Base-by-base conservation (phyloP, 129 eudicot species). In the Escallonia rubra region DNA sequence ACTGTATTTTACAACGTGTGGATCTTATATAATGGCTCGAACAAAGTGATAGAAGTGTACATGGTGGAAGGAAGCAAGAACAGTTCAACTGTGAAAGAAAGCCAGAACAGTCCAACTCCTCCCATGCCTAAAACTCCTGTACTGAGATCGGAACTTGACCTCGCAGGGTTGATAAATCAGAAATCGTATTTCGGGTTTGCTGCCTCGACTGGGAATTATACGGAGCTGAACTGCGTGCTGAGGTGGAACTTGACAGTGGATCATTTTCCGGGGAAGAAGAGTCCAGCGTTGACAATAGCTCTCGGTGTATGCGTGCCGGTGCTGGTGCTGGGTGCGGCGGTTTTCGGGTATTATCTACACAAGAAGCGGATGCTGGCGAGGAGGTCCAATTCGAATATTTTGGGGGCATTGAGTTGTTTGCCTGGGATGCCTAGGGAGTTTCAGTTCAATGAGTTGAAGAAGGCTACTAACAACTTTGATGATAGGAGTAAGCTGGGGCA, bases 361-460 rank as follows among this genome's bases (percentile, higher is more conserved):
- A 68, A 73, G 1, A 81, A 70, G 74, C 76, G 65, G 48, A 44
- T 70, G 41, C 12, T 34, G 69, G 45, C 49, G 72, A 45, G 57
- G 4, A 57, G 75, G 40, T 70, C 82, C 14, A 73, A 71, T 14
- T 75, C 86, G 14, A 82, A 81, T 23, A 75, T 88, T 7, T 54
- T 82, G 42, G 85, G 98, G 55, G 85, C 89, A 6, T 43, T 92
- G 11, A 74, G 80, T 44, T 83, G 91, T 47, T 53, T 92, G 59
- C 98, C 98, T 1, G 98, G 96, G 41, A 81, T 73, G 70, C 98
- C 96, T 0, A 78, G 80, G 64, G 98, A 88, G 78, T 92, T 83
- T 42, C 63, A 44, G 11, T 92, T 76, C 41, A 83, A 55, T 70
- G 98, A 88, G 13, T 74, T 92, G 83, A 83, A 86, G 63, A 88